phyloP scores from a whole-genome alignment of 306 rosid species.

The Phaseolus lunatus region DNA sequence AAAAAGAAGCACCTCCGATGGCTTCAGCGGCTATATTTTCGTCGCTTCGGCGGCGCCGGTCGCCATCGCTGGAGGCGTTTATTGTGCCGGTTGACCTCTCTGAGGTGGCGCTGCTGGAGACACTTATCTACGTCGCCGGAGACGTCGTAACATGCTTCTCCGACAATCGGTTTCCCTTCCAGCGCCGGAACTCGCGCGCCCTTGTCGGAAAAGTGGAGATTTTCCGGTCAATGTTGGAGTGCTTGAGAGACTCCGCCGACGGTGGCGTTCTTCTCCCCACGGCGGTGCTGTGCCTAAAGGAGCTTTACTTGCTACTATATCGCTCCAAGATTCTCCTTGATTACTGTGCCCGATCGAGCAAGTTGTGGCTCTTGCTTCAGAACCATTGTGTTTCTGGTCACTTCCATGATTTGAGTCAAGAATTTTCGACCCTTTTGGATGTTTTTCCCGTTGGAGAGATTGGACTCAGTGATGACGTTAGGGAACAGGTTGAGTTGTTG shows the following conservation, averaged over 20 bases:
- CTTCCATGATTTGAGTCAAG: constrained; percentile 79
- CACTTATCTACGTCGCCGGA: constrained; percentile 59
- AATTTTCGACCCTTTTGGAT: constrained; percentile 82
- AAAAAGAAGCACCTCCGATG: constrained; percentile 45
- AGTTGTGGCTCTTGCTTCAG: constrained; percentile 86
- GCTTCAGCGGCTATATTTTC: constrained; percentile 79
- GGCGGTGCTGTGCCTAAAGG: constrained; percentile 71
- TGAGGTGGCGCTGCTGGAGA: constrained; percentile 60
- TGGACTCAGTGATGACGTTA: constrained; percentile 64
- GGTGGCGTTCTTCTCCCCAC: constrained; percentile 50
- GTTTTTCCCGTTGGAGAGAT: constrained; percentile 71
- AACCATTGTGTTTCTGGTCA: constrained; percentile 81
- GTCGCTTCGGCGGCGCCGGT: constrained; percentile 75
- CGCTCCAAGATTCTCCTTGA: constrained; percentile 84
- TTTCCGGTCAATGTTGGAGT: constrained; percentile 65
- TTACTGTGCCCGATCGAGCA: constrained; percentile 75
- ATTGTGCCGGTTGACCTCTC: constrained; percentile 76
- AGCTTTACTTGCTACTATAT: constrained; percentile 68
- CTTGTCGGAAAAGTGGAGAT: constrained; percentile 69
- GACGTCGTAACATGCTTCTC: constrained; percentile 63
- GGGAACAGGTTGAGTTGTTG: constrained; percentile 76
- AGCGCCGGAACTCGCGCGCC: constrained; percentile 72
- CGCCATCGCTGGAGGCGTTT: constrained; percentile 76
- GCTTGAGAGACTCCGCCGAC: constrained; percentile 49
- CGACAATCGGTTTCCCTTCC: constrained; percentile 55